A percentile compares a stretch with the other conserved stretches of the same genome.
Conservation (phyloP, 2,329 filamentous ascomycete species). For the Talaromyces islandicus region DNA sequence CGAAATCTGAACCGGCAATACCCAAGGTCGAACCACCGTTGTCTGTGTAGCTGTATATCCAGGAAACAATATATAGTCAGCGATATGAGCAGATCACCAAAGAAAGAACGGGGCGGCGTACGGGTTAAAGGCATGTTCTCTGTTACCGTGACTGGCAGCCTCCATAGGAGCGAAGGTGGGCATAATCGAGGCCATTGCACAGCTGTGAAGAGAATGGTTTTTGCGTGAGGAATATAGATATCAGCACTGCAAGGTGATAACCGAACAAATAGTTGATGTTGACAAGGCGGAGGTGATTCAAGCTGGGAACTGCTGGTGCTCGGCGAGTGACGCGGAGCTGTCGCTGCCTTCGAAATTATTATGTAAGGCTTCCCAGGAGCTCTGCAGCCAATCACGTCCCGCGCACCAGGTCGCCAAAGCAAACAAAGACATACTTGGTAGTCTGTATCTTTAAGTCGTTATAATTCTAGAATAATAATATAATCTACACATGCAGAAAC, state of each 20-base stretch:
- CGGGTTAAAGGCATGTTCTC: constrained; percentile 84
- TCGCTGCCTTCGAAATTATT: constrained; percentile 25
- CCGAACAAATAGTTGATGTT: constrained; percentile 5
- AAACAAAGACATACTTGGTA: not conserved
- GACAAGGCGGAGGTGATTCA: constrained; percentile 5
- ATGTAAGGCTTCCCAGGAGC: constrained; percentile 2
- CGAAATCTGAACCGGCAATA: constrained; percentile 89
- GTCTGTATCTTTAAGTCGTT: not conserved
- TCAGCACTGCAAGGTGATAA: not conserved
- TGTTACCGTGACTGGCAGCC: constrained; percentile 50
- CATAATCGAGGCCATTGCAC: constrained; percentile 51
- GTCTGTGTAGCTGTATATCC: constrained; percentile 68
- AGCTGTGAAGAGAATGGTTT: not conserved
- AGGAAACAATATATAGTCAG: not conserved
- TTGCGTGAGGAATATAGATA: not conserved
- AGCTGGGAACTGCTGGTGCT: constrained; percentile 15
- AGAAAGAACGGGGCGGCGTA: constrained; percentile 42
- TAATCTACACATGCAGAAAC: not conserved
- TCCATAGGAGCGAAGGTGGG: constrained; percentile 44
- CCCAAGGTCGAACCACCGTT: constrained; percentile 95
- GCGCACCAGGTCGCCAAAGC: not conserved
- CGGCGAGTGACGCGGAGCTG: constrained; percentile 26
- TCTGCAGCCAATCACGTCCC: constrained; percentile 7
- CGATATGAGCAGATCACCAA: not conserved
- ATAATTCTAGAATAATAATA: not conserved